Evolutionary conservation across 1,284 basidiomycete species (phyloP).

Genomic region (Blastosporella zonata): DNA sequence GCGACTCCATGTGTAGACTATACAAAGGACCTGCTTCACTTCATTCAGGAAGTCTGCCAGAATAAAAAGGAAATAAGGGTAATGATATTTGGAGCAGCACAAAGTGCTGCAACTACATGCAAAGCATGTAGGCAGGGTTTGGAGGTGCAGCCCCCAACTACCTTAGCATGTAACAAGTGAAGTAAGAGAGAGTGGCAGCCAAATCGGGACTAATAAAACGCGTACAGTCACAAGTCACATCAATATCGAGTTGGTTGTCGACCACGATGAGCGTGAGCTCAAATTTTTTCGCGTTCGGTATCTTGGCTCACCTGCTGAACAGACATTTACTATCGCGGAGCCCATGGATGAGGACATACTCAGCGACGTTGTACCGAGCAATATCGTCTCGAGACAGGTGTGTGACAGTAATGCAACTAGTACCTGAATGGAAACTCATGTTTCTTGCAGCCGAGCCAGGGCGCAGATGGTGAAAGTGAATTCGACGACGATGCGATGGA

Average conservation of each 20-base stretch:
- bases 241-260: conserved; percentile 3
- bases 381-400: conserved; percentile 80
- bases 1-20: too few species aligned
- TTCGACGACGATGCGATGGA: conserved; percentile 52
- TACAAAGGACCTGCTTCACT: too few species aligned
- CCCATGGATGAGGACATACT: conserved; percentile 72
- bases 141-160: too few species aligned
- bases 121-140: too few species aligned
- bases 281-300: conserved; percentile 10
- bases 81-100: too few species aligned
- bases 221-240: conserved; percentile 23
- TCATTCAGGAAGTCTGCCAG: too few species aligned
- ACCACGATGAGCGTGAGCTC: conserved; percentile 24
- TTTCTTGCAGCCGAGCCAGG: conserved; percentile 59
- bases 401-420: conserved; percentile 13
- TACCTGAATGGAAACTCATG: conserved; percentile 11
- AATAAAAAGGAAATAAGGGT: too few species aligned
- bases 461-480: conserved; percentile 66
- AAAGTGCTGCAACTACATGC: too few species aligned
- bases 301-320: not conserved
- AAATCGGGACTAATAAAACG: conserved; percentile 6
- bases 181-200: too few species aligned
- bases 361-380: conserved; percentile 78
- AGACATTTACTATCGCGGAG: conserved; percentile 38
- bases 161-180: too few species aligned